These are phyloP conservation scores for Zalerion maritima DNA, from an alignment of 495 filamentous ascomycete species.

Conservation along the genomic window DNA sequence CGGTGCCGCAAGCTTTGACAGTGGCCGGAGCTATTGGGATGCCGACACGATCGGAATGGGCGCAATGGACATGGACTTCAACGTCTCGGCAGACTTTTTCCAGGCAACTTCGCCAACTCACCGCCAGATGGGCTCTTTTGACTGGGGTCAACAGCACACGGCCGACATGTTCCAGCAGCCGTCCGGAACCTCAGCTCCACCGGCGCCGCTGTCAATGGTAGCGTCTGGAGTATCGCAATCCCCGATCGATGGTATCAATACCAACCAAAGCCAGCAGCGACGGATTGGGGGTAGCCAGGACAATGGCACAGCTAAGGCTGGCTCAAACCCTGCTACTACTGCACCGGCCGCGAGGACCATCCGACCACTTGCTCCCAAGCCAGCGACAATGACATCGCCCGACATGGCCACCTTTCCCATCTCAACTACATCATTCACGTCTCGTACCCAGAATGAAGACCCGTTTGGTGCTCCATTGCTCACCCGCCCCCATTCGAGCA, in stretches of 20 bases:
- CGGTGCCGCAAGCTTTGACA: constrained; percentile 49
- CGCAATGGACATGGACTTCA: constrained; percentile 43
- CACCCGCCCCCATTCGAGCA: constrained; percentile 28
- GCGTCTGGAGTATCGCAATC: too few species aligned
- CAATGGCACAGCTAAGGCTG: too few species aligned
- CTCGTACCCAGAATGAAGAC: constrained; percentile 23
- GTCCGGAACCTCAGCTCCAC: too few species aligned
- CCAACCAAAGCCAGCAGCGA: too few species aligned
- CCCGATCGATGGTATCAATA: too few species aligned
- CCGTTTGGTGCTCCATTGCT: constrained; percentile 30
- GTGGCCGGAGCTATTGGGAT: constrained; percentile 65
- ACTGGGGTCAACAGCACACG: constrained; percentile 34
- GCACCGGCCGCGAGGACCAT: constrained; percentile 13
- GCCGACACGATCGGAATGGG: constrained; percentile 29
- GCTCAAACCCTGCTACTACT: too few species aligned
- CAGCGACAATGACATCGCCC: constrained; percentile 19
- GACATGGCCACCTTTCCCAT: too few species aligned
- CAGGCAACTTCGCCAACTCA: constrained; percentile 18
- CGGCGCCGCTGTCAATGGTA: too few species aligned
- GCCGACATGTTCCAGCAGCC: constrained; percentile 14
- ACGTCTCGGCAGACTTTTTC: constrained; percentile 19
- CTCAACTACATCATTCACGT: constrained; percentile 23
- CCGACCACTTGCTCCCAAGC: constrained; percentile 24
- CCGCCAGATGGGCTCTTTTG: constrained; percentile 26
- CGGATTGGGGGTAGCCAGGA: too few species aligned